These are phyloP conservation scores for Puccinia horiana DNA, from an alignment of 1,284 basidiomycete species.

Conservation along the genomic window DNA sequence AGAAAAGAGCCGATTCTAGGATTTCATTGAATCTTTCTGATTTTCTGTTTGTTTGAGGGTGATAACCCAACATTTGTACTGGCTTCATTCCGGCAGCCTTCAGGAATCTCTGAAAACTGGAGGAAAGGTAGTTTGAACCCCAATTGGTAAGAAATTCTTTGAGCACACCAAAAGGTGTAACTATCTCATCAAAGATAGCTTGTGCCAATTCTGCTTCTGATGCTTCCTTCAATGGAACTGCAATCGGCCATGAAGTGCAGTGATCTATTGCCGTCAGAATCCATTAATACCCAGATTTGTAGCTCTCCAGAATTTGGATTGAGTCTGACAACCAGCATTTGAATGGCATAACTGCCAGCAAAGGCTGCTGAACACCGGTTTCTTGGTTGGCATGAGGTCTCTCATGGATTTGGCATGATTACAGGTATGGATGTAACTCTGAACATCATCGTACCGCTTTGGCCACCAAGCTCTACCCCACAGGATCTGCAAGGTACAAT, in stretches of 20 bases:
- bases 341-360: neutral
- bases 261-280: neutral
- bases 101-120: neutral
- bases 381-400: neutral
- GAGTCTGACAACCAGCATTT: neutral
- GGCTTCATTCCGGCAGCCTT: neutral
- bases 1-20: neutral
- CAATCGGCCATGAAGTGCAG: neutral
- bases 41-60: slow-evolving; percentile 47
- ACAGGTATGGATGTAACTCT: neutral
- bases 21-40: slow-evolving; percentile 46
- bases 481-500: too few species aligned
- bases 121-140: neutral
- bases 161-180: neutral
- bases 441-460: too few species aligned
- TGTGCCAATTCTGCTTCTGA: neutral
- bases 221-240: slow-evolving; percentile 8
- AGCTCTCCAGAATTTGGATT: neutral
- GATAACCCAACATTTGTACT: slow-evolving; percentile 27
- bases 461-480: too few species aligned
- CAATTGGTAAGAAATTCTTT: neutral
- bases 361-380: neutral
- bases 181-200: neutral
- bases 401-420: neutral
- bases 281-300: neutral